Evolutionary conservation across 179 eudicot genomes (phyloP), one percentile per base, ranked within the genome.

Genomic region (Sideroxylon spinosum): DNA sequence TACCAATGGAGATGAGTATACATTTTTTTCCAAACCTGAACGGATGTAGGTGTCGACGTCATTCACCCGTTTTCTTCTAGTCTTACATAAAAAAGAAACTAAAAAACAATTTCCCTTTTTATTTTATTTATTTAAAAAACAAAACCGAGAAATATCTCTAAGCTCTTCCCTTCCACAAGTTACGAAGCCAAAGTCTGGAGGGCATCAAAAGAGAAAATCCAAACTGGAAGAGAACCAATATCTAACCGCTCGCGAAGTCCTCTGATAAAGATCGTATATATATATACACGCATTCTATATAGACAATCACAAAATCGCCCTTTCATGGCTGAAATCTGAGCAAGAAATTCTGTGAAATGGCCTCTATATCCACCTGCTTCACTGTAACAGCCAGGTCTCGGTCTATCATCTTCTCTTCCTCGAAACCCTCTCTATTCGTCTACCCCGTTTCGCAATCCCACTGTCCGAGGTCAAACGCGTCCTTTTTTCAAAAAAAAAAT

Each of bases 311-410:
- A 10, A 53, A n/a, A 11, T 8, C 46, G n/a, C 78, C 66, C 29
- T 50, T 32, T 50, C 67, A 83, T 83, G 86, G 86, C 79, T 7
- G 29, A 37, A 68, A 74, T 71, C 75, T 59, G 73, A 76, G 28
- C 50, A 11, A 12, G 5, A 22, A 10, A 17, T 8, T 29, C 70
- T 25, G 12, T 59, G 37, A 57, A 80, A 91, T 89, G 94, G 90
- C 91, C 65, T 87, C 90, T 44, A 85, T 90, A 49, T 87, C 93
- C 66, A 77, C 89, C 6, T 83, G 80, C 69, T 82, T 88, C 70
- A 79, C 88, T 29, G 70, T 81, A 28, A 61, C 86, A 19, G 75
- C 87, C 37, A 87, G 79, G 60, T 79, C 83, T 78, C 87, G 77
- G 78, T 32, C 69, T 71, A 59, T 53, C 84, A 53, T 57, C 78